Conservation (phyloP, 2,329 filamentous ascomycete species). For the Metarhizium album region DNA sequence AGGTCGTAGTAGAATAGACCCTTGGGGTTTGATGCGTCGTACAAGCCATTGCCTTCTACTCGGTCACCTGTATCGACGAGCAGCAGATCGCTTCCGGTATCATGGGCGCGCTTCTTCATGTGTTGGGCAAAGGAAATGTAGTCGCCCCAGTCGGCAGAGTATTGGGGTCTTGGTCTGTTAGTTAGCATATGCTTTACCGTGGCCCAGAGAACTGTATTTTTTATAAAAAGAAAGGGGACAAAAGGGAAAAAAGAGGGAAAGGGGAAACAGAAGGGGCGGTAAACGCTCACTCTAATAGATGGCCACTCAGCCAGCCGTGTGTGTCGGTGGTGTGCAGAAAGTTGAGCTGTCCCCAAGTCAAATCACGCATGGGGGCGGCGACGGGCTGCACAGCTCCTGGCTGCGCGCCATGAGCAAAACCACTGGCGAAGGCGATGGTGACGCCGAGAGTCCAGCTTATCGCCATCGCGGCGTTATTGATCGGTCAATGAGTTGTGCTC, state of each 20-base stretch:
- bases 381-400: constrained; percentile 71
- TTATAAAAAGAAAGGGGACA: neutral
- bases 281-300: constrained; percentile 82
- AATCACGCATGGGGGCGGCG: constrained; percentile 67
- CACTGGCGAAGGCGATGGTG: constrained; percentile 17
- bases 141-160: constrained; percentile 95
- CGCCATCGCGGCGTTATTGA: constrained; percentile 14
- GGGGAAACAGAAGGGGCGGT: too few relatives aligned
- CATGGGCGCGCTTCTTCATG: constrained; percentile 68
- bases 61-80: constrained; percentile 92
- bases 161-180: constrained; percentile 55
- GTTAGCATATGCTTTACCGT: neutral
- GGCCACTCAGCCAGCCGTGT: constrained; percentile 91
- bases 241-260: too few relatives aligned
- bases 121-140: constrained; percentile 88
- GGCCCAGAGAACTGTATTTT: neutral
- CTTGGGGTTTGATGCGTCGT: constrained; percentile 80
- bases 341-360: constrained; percentile 91
- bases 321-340: constrained; percentile 95
- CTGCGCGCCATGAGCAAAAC: constrained; percentile 45
- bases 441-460: constrained; percentile 14
- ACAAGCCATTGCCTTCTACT: constrained; percentile 88
- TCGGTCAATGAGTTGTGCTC: neutral
- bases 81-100: constrained; percentile 71
- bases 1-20: constrained; percentile 85